Percentiles rank a stretch among this genome's conserved stretches.
Conservation (phyloP, 495 filamentous ascomycete species). For the Penicillium daleae region DNA sequence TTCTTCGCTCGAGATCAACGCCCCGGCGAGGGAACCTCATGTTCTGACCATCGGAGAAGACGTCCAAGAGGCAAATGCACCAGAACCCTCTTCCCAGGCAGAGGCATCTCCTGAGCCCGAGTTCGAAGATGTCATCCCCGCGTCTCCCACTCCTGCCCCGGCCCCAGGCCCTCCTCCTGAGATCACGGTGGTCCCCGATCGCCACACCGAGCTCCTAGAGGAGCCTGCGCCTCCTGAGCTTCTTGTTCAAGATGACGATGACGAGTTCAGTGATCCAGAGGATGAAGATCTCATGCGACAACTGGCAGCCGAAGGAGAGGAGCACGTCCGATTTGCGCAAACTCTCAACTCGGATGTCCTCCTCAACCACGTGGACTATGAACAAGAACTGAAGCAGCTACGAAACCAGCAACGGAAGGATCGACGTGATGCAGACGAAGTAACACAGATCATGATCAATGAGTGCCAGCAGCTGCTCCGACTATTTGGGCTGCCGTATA, state of each 20-base stretch:
- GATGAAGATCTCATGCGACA: slow-evolving; percentile 86
- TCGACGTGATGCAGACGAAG: slow-evolving; percentile 91
- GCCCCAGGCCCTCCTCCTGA: slow-evolving; percentile 10
- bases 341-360: slow-evolving; percentile 69
- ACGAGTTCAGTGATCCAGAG: slow-evolving; percentile 80
- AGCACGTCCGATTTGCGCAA: slow-evolving; percentile 89
- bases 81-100: neutral
- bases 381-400: slow-evolving; percentile 81
- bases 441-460: slow-evolving; percentile 89
- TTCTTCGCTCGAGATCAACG: slow-evolving; percentile 8
- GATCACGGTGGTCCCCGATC: slow-evolving; percentile 13
- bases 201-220: slow-evolving; percentile 18
- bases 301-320: slow-evolving; percentile 85
- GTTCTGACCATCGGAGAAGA: neutral
- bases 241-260: slow-evolving; percentile 43
- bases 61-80: neutral
- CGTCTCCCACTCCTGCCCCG: slow-evolving; percentile 6
- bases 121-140: slow-evolving; percentile 52
- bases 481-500: slow-evolving; percentile 92
- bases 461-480: slow-evolving; percentile 91
- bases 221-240: slow-evolving; percentile 33
- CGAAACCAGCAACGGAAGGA: slow-evolving; percentile 95
- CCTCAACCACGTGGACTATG: slow-evolving; percentile 71
- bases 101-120: slow-evolving; percentile 53
- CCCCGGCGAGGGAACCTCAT: neutral